Percentiles rank a stretch among this genome's conserved stretches.
These are phyloP conservation scores for Suillus luteus DNA, from an alignment of 768 basidiomycete species.

Conservation along the genomic window DNA sequence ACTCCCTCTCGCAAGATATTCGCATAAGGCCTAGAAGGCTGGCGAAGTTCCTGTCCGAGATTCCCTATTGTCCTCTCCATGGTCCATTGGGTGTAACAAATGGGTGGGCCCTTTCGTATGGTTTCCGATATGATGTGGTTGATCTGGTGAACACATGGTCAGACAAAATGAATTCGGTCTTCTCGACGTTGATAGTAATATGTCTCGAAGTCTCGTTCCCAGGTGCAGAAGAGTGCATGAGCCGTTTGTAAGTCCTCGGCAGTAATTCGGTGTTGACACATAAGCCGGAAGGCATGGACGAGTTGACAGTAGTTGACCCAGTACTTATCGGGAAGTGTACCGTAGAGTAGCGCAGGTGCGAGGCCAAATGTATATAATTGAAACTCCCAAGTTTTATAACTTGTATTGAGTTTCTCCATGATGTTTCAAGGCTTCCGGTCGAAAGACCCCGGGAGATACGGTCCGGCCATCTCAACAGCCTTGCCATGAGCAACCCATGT, in stretches of 20 bases:
- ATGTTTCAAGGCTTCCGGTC: constrained; percentile 27
- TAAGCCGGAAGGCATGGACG: constrained; percentile 22
- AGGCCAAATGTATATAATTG: constrained; percentile 24
- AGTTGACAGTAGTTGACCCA: constrained; percentile 27
- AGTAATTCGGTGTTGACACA: constrained; percentile 23
- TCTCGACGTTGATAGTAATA: constrained; percentile 27
- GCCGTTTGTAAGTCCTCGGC: constrained; percentile 19
- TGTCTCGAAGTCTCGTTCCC: constrained; percentile 31
- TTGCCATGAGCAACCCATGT: constrained; percentile 24
- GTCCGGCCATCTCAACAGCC: constrained; percentile 11
- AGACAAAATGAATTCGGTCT: constrained; percentile 33
- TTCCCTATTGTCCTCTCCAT: constrained; percentile 22
- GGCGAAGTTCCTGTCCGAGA: constrained; percentile 26
- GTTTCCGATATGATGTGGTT: constrained; percentile 28
- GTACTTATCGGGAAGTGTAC: constrained; percentile 17
- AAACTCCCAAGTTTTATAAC: constrained; percentile 33
- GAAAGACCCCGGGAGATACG: constrained; percentile 21
- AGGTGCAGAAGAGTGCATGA: constrained; percentile 20
- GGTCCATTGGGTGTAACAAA: constrained; percentile 28
- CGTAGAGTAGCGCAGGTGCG: constrained; percentile 20
- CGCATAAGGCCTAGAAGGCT: constrained; percentile 26
- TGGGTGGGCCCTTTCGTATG: constrained; percentile 22
- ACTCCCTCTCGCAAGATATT: constrained; percentile 28
- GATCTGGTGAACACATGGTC: constrained; percentile 31
- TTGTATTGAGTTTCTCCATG: constrained; percentile 28